Evolutionary conservation across 495 filamentous ascomycete genomes (phyloP), one percentile per base, ranked within the genome.

Genomic region (Hypoxylon subgilvum): DNA sequence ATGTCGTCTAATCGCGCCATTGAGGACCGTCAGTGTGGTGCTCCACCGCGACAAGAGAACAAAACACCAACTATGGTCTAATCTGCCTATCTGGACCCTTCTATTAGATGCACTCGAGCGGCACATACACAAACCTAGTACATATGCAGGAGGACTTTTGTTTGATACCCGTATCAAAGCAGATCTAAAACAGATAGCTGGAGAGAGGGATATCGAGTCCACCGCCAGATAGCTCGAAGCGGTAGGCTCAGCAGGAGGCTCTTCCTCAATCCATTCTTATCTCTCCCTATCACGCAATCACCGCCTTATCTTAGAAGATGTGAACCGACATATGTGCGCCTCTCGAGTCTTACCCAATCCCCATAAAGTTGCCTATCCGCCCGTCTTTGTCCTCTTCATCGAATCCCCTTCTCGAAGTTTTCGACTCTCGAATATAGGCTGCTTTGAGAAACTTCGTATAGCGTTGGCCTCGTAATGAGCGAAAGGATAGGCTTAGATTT

Each of bases 1-100:
- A 64, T 64, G 54, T 55, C 54, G 61, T 59, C 44, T 58, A 64
- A 57, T 64, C 55, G 25, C 61, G 54, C 61, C 54, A 64, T 64
- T 50, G 41, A 25, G 52, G 59, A 52, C 28, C 13, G 7, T 10
- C 27, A 5, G 9, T 34, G 14, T 36, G 7, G 13, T 54, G 16
- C 54, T 59, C 54, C 54, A 64, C 61, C 30, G 16, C 31, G 22
- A 45, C 13, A 12, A 30, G 31, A 21, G 44, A 12, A 44, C n/a
- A 44, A 48, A 41, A 30, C 18, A 51, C 27, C 16, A 62, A 14
- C 32, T 35, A 17, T 53, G 23, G 44, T 40, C 31, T 19, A 21
- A 39, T 41, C 16, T 53, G 53, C 47, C 51, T 47, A 44, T 38
- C n/a, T n/a, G n/a, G n/a, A n/a, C n/a, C n/a, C n/a, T n/a, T n/a